These are phyloP conservation scores for cucumber (Cucumis sativus) DNA, from an alignment of 306 rosid species.

Conservation along the genomic window DNA sequence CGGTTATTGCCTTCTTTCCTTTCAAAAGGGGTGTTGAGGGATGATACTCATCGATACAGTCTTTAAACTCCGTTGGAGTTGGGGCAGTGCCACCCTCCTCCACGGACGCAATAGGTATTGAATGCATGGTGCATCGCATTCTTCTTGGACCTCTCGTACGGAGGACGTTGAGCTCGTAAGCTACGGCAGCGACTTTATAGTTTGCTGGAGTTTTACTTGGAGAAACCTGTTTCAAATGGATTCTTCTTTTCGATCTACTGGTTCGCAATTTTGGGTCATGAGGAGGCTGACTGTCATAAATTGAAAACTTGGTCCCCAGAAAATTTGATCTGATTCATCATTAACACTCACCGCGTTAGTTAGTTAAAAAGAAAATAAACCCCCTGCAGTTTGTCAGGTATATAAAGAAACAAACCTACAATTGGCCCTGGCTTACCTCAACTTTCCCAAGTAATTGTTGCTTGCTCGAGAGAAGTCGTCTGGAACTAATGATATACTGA, in stretches of 20 bases:
- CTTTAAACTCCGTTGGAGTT: constrained; percentile 50
- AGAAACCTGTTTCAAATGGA: constrained; percentile 43
- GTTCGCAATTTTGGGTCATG: constrained; percentile 30
- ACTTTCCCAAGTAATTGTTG: constrained; percentile 57
- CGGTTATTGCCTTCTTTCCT: constrained; percentile 32
- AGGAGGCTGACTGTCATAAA: constrained; percentile 49
- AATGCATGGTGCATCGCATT: constrained; percentile 70
- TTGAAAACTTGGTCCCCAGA: constrained; percentile 73
- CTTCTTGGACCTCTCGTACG: constrained; percentile 94
- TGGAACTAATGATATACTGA: constrained; percentile 52
- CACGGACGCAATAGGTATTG: constrained; percentile 59
- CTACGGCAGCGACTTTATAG: constrained; percentile 47
- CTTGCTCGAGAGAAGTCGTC: constrained; percentile 63
- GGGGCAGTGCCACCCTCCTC: constrained; percentile 80
- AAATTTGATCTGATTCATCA: constrained; percentile 66
- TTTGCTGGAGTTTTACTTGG: constrained; percentile 37
- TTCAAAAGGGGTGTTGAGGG: constrained; percentile 18
- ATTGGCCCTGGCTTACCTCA: constrained; percentile 39
- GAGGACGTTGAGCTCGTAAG: constrained; percentile 76
- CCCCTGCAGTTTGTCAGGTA: constrained; percentile 4
- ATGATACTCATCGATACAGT: constrained; percentile 19
- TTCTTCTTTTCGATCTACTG: constrained; percentile 33
- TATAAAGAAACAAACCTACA: background rate
- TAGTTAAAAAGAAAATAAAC: background rate
- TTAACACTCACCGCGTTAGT: constrained; percentile 13